These are phyloP conservation scores for Botrytis fragariae DNA, from an alignment of 2,329 filamentous ascomycete species.

Conservation along the genomic window DNA sequence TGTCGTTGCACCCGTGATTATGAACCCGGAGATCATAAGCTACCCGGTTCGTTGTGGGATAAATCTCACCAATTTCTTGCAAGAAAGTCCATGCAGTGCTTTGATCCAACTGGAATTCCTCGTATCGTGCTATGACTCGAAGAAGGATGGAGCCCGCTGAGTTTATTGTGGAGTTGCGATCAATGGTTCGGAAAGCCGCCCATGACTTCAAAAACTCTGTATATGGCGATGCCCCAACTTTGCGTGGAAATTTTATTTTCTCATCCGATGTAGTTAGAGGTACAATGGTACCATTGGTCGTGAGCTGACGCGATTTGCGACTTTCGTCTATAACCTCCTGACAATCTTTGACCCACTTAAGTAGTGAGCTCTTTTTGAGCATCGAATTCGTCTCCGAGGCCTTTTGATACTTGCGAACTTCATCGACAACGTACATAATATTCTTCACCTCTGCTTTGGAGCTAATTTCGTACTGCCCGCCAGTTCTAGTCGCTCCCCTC, in stretches of 20 bases:
- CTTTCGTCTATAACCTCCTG: constrained; percentile 51
- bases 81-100: constrained; percentile 62
- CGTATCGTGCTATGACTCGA: constrained; percentile 60
- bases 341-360: constrained; percentile 50
- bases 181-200: constrained; percentile 57
- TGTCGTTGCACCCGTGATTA: background rate
- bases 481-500: constrained; percentile 48
- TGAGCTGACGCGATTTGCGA: constrained; percentile 49
- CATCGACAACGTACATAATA: constrained; percentile 49
- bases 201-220: constrained; percentile 64
- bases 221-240: constrained; percentile 5
- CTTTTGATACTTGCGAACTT: constrained; percentile 41
- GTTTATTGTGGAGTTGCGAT: constrained; percentile 51
- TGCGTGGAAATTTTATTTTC: background rate
- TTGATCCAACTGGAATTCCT: constrained; percentile 45
- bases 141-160: constrained; percentile 64
- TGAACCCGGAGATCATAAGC: constrained; percentile 57
- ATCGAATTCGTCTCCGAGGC: background rate
- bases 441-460: constrained; percentile 52
- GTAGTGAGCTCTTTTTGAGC: background rate
- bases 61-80: constrained; percentile 70
- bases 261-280: constrained; percentile 34
- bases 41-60: constrained; percentile 67
- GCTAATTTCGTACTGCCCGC: constrained; percentile 61
- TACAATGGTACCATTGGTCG: constrained; percentile 50